Base-by-base conservation (phyloP, 1,139 yeast species). In the Oligophagozyma castellii region DNA sequence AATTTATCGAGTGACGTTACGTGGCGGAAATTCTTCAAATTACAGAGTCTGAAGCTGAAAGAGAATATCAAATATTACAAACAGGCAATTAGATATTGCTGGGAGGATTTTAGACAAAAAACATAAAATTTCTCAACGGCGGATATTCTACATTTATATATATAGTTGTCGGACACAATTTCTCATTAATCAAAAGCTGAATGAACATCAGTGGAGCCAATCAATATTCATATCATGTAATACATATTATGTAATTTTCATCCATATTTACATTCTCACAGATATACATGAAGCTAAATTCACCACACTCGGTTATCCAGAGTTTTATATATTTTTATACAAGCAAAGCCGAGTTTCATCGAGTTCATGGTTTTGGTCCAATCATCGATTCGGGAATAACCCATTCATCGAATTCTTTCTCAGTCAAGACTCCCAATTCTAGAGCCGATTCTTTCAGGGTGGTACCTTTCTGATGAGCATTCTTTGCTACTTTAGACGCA, bases 301-400 rank as follows among this genome's bases (percentile, higher is more conserved):
- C n/a, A n/a, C n/a, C n/a, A n/a, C n/a, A n/a, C n/a, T n/a, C n/a
- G n/a, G n/a, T n/a, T n/a, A n/a, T n/a, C n/a, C n/a, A n/a, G n/a
- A n/a, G n/a, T n/a, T n/a, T n/a, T n/a, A n/a, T n/a, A n/a, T n/a
- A n/a, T n/a, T n/a, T n/a, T n/a, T n/a, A n/a, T n/a, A n/a, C n/a
- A n/a, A n/a, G n/a, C n/a, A n/a, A n/a, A n/a, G n/a, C n/a, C n/a
- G n/a, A n/a, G n/a, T n/a, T n/a, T n/a, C n/a, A n/a, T n/a, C n/a
- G n/a, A n/a, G n/a, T 20, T 27, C 20, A 27, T 16, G 15, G 23
- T 30, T 76, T 76, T 48, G 98, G 98, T 35, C 95, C 95, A 63
- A 89, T 72, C 98, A 89, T 89, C 53, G 80, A 73, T 65, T 89
- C 96, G 42, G 98, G 98, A 59, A 83, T 75, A 44, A 89, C 98